Conservation (phyloP, 805 yeast species). For the Saccharomycodes ludwigii region DNA sequence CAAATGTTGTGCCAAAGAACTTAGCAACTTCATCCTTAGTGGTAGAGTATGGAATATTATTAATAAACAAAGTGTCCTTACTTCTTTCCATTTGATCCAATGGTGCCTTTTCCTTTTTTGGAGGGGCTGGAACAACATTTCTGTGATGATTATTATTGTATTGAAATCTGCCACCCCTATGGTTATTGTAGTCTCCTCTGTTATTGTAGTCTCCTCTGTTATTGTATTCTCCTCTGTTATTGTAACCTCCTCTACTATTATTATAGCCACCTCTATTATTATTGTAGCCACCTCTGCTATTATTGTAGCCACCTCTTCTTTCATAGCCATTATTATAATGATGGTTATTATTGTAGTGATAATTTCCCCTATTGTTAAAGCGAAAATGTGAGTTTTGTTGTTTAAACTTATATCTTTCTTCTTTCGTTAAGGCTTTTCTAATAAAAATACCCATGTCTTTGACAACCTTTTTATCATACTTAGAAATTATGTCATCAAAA, state of each 20-base stretch:
- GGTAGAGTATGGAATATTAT: conserved; percentile 50
- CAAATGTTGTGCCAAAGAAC: conserved; percentile 37
- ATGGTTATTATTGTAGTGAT: too few species aligned
- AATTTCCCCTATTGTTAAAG: too few species aligned
- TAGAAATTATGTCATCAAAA: conserved; percentile 18
- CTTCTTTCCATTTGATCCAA: conserved; percentile 29
- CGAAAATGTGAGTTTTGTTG: too few species aligned
- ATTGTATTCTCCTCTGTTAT: conserved; percentile 6
- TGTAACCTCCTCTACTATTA: conserved; percentile 2
- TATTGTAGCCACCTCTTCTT: conserved; percentile 6
- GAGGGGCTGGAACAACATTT: conserved; percentile 15
- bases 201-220: conserved; percentile 8
- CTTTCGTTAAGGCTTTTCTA: conserved; percentile 18
- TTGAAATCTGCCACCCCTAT: conserved; percentile 8
- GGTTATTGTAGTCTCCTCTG: conserved; percentile 8
- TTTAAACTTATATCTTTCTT: conserved; percentile 13
- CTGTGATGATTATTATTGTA: conserved; percentile 7
- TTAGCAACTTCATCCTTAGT: conserved; percentile 42
- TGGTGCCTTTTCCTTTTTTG: conserved; percentile 22
- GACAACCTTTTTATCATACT: conserved; percentile 18
- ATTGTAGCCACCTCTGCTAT: conserved; percentile 7
- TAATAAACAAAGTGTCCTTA: conserved; percentile 45
- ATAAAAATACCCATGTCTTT: conserved; percentile 23
- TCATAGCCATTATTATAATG: too few species aligned
- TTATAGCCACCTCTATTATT: conserved; percentile 6